Evolutionary conservation across 176 grass and related monocot genomes (phyloP).

Genomic region (Zea luxurians): DNA sequence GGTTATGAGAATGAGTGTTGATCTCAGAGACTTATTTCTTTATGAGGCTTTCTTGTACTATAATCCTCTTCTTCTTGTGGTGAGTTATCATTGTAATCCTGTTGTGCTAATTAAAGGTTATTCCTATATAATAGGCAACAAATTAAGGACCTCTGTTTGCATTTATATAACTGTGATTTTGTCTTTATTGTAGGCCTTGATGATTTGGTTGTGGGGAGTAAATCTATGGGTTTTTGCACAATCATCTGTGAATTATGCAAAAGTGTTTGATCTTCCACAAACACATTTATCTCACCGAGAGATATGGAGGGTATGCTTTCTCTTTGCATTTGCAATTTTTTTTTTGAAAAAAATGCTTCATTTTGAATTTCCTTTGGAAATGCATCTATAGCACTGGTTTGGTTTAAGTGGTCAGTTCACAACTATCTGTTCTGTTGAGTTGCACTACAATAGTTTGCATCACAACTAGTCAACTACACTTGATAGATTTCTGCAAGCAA

Average conservation of each 20-base stretch:
- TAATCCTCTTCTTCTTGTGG: constrained; percentile 94
- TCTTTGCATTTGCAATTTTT: neutral
- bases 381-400: neutral
- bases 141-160: neutral
- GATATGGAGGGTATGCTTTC: constrained; percentile 83
- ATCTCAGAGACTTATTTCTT: constrained; percentile 84
- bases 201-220: constrained; percentile 99
- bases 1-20: constrained; percentile 92
- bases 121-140: constrained; percentile 7
- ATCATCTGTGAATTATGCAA: constrained; percentile 82
- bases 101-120: neutral
- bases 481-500: neutral
- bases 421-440: neutral
- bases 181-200: constrained; percentile 66
- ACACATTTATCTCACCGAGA: constrained; percentile 84
- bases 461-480: neutral
- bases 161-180: constrained; percentile 4
- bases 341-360: neutral
- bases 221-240: constrained; percentile 93
- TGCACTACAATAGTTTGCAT: neutral
- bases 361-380: constrained; percentile 9
- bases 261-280: constrained; percentile 89
- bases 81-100: constrained; percentile 34
- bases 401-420: neutral
- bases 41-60: constrained; percentile 98